These are phyloP conservation scores for Mycena leptocephala DNA, from an alignment of 768 basidiomycete genomes.

Conservation along the genomic window DNA sequence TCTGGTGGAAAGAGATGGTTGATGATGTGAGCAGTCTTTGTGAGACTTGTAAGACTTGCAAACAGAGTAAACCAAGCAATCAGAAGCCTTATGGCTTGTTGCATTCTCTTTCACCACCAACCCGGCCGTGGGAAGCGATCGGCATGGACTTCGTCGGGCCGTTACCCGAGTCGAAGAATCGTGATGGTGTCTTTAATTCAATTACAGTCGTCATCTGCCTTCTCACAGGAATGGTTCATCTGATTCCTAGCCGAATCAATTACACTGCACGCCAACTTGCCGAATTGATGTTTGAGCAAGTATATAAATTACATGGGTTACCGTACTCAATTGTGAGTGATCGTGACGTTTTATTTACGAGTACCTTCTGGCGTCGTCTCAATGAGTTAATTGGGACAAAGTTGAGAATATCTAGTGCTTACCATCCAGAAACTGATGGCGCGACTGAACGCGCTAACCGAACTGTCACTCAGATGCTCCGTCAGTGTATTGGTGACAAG, in stretches of 20 bases:
- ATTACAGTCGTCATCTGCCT: neutral
- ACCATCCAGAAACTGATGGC: neutral
- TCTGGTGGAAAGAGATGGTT: neutral
- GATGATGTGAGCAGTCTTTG: neutral
- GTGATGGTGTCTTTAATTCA: neutral
- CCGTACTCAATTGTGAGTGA: conserved; percentile 47
- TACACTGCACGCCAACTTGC: conserved; percentile 33
- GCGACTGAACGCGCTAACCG: conserved; percentile 7
- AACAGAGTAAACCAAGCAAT: too few species aligned
- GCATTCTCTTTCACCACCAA: too few species aligned
- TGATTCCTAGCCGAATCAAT: neutral
- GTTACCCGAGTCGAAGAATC: neutral
- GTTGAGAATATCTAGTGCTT: too few species aligned
- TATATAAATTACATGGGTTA: conserved; percentile 51
- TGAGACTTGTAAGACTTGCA: neutral
- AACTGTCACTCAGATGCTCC: too few species aligned
- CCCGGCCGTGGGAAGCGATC: too few species aligned
- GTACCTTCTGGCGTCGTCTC: too few species aligned
- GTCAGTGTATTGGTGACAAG: too few species aligned
- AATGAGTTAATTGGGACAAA: too few species aligned
- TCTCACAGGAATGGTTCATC: neutral
- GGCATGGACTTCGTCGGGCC: too few species aligned
- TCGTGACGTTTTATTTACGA: neutral
- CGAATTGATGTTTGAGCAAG: conserved; percentile 38
- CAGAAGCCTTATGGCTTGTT: too few species aligned